A percentile compares a stretch with the other conserved stretches of the same genome.
These are phyloP conservation scores for Aspergillus sp. DNA, from an alignment of 2,329 filamentous ascomycete species.

Conservation along the genomic window DNA sequence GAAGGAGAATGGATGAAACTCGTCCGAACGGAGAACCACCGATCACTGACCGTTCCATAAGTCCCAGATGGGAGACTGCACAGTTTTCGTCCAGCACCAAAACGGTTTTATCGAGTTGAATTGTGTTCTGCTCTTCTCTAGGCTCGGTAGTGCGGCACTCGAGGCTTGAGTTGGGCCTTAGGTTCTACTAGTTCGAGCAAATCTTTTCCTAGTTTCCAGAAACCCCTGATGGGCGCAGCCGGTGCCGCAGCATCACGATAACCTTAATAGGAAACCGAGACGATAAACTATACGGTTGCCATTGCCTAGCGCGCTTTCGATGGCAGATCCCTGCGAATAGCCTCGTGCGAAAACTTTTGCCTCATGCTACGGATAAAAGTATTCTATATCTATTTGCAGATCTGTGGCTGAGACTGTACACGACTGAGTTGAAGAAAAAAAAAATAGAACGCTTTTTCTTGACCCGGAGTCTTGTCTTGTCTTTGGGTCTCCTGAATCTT, in stretches of 20 bases:
- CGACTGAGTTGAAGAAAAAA: not conserved
- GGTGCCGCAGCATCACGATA: slow-evolving; percentile 5
- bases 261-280: slow-evolving; percentile 8
- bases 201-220: not conserved
- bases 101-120: not conserved
- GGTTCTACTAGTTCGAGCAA: not conserved
- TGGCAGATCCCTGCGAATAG: not conserved
- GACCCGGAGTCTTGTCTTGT: not conserved
- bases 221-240: slow-evolving; percentile 1
- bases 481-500: not conserved
- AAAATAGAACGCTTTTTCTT: not conserved
- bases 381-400: not conserved
- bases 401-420: not conserved
- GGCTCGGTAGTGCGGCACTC: not conserved
- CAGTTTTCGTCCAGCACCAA: not conserved
- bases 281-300: not conserved
- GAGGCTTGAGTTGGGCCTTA: not conserved
- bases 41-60: not conserved
- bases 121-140: not conserved
- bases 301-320: not conserved
- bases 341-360: not conserved
- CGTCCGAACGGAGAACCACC: not conserved
- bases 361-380: not conserved
- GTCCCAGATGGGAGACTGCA: not conserved
- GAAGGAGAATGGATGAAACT: not conserved